Evolutionary conservation across 805 yeast species (phyloP).

Genomic region (Metschnikowia henanensis): DNA sequence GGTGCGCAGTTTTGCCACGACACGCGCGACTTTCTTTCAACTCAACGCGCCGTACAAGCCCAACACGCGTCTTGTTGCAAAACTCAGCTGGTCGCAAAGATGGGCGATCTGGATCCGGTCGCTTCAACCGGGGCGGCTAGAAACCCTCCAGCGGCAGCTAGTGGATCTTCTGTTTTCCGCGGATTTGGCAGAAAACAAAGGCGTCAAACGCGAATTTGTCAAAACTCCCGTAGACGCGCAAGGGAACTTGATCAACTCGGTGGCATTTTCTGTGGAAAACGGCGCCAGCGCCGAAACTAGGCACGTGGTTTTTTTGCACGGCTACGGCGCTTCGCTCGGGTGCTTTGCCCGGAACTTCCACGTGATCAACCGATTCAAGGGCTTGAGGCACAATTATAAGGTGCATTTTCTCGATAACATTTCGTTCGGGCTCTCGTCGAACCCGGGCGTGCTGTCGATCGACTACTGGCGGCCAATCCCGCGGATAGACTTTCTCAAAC

Average conservation of each 20-base stretch:
- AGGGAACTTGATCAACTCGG: slow-evolving; percentile 35
- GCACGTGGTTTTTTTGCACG: slow-evolving; percentile 54
- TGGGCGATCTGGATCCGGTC: slow-evolving; percentile 23
- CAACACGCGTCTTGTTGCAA: slow-evolving; percentile 9
- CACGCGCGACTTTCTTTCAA: slow-evolving; percentile 3
- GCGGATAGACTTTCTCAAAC: slow-evolving; percentile 22
- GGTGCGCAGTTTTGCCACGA: neutral
- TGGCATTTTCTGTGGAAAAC: slow-evolving; percentile 32
- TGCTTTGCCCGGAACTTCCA: slow-evolving; percentile 57
- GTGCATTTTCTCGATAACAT: slow-evolving; percentile 51
- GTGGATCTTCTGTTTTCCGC: slow-evolving; percentile 35
- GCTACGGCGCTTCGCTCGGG: slow-evolving; percentile 56
- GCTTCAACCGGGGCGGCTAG: slow-evolving; percentile 25
- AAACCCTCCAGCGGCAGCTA: slow-evolving; percentile 33
- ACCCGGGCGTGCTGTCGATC: slow-evolving; percentile 31
- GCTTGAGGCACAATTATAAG: slow-evolving; percentile 37
- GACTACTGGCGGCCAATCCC: slow-evolving; percentile 21
- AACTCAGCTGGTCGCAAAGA: slow-evolving; percentile 13
- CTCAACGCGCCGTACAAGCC: slow-evolving; percentile 14
- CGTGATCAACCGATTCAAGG: slow-evolving; percentile 31
- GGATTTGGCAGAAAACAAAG: slow-evolving; percentile 20
- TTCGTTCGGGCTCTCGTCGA: slow-evolving; percentile 53
- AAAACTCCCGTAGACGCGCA: slow-evolving; percentile 24
- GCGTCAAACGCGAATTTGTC: slow-evolving; percentile 20
- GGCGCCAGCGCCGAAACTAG: slow-evolving; percentile 24